Base-by-base conservation (phyloP, 352 stramenopile genomes). In the Globisporangium parvum region DNA sequence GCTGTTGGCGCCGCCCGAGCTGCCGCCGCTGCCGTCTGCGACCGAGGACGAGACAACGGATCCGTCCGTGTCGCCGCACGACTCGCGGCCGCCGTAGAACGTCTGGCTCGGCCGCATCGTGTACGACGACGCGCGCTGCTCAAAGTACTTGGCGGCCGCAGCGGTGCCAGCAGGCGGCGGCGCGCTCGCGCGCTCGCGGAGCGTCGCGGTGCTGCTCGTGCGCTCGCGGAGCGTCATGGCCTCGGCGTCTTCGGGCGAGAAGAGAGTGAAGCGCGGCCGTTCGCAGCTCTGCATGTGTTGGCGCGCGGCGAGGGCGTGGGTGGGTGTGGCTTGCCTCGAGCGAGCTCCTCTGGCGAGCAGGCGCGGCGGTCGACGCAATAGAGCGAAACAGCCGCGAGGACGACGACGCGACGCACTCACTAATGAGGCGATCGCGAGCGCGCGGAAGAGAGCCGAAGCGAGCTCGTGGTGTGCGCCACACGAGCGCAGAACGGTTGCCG, bases 211-310 rank as follows among this genome's bases (percentile, higher is more conserved):
- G 50, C 66, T 69, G 53, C 60, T 74, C 17, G 68, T 69, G 67
- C 78, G 78, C 52, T 91, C 80, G 28, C 81, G 81, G 31, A 80
- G 64, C 1, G 55, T 81, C 78, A 91, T 88, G 60, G 81, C 81
- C 54, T 80, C 65, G 47, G 78, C 78, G 69, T 89, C 81, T 56
- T 83, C 81, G 6, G 62, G 65, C 9, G 81, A 81, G 55, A 91
- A 87, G 40, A 91, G 72, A 12, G 77, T 89, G 61, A 91, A 70
- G 49, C 78, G 76, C 64, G 83, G 76, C 44, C 74, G 75, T 24
- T 88, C 70, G 40, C 53, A 47, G 15, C 62, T 54, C 48, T 57
- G 44, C 58, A 66, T 66, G 50, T 47, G 41, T 26, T 10, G 18
- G 39, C 39, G 17, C 40, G 10, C 17, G 6, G 40, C 15, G 49